phyloP scores from a whole-genome alignment of 2,329 filamentous ascomycete genomes.

The Aspergillus sp. region DNA sequence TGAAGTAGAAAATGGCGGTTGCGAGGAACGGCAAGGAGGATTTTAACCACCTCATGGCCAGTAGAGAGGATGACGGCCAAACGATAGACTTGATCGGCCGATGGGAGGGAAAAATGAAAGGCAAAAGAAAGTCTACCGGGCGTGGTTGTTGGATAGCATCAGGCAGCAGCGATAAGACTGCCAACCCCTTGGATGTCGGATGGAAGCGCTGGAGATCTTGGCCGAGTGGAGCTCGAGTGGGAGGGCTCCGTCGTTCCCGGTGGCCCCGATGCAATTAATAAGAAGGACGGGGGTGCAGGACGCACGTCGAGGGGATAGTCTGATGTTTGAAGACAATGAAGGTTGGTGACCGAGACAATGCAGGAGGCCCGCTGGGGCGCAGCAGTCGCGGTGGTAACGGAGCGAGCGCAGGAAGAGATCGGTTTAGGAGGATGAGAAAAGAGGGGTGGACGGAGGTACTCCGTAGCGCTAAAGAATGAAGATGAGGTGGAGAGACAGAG shows the following conservation, averaged over 20 bases:
- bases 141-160: slow-evolving; percentile 5
- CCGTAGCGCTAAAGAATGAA: neutral
- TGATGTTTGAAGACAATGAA: no score
- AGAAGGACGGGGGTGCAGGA: no score
- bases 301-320: no score
- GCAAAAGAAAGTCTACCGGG: neutral
- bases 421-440: neutral
- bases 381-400: slow-evolving; percentile 4
- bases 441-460: neutral
- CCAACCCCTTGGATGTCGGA: neutral
- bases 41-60: slow-evolving; percentile 25
- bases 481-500: neutral
- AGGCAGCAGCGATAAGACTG: slow-evolving; percentile 17
- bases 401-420: slow-evolving; percentile 10
- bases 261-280: neutral
- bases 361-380: no score
- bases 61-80: slow-evolving; percentile 10
- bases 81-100: slow-evolving; percentile 4
- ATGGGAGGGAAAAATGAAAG: slow-evolving; percentile 8
- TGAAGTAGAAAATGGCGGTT: slow-evolving; percentile 24
- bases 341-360: no score
- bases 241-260: neutral
- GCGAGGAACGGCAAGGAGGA: slow-evolving; percentile 25
- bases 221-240: neutral
- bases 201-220: slow-evolving; percentile 5